Conservation (phyloP, 148 eudicot species). For the Vaccinium macrocarpon region DNA sequence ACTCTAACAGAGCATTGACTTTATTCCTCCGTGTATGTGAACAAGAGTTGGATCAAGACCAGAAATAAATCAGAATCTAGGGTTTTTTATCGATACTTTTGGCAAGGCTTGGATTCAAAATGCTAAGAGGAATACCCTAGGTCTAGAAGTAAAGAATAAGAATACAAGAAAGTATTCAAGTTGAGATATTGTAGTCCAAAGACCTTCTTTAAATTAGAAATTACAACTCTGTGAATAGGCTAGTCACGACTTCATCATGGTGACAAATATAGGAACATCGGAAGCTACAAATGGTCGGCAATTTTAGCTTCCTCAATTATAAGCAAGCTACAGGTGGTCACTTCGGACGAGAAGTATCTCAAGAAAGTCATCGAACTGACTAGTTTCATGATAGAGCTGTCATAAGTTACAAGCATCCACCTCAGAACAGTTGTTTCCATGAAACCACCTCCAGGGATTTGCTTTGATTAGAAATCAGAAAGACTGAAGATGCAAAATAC, state of each 20-base stretch:
- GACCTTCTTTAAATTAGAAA: not conserved
- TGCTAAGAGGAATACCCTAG: not conserved
- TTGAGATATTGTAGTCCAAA: not conserved
- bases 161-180: not conserved
- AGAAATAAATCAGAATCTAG: not conserved
- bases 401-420: not conserved
- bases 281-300: not conserved
- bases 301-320: too few species aligned
- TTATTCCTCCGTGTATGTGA: not conserved
- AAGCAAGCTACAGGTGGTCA: not conserved
- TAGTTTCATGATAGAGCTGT: not conserved
- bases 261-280: not conserved
- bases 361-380: not conserved
- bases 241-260: not conserved
- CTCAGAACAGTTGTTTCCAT: not conserved
- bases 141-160: not conserved
- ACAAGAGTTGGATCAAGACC: conserved; percentile 1
- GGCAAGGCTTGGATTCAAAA: not conserved
- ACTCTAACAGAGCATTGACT: not conserved
- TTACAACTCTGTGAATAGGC: not conserved
- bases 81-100: not conserved
- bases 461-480: not conserved
- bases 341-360: not conserved
- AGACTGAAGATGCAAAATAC: not conserved
- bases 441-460: not conserved